Base-by-base conservation (phyloP, 768 basidiomycete genomes). In the Tricholoma flavovirens region DNA sequence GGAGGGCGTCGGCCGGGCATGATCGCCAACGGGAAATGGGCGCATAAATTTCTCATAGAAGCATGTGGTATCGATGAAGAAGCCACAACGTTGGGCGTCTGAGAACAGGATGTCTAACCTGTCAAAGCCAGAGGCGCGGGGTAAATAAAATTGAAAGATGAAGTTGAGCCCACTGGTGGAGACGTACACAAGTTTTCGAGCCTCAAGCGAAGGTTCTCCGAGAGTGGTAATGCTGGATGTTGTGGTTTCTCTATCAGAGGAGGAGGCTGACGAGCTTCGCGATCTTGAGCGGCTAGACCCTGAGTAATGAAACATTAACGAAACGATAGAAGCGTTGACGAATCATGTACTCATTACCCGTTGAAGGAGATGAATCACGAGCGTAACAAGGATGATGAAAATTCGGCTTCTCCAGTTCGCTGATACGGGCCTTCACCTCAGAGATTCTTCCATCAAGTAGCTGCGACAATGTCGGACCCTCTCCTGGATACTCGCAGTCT, bases 401-500 rank as follows among this genome's bases (percentile, higher is more conserved):
- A 1, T 60, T 64, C 0, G 69, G 61, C 52, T 64, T 63, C 57
- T 80, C 75, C 1, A 80, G 63, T 21, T 78, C 72, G 29, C 66
- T 68, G 4, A 83, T 70, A 19, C 79, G 74, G 5, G 65, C 64
- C 54, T 76, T 73, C 10, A 84, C 64, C 12, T 74, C 69, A 0
- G 71, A 67, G 9, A 83, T 69, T 5, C 77, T 69, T 21, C 77
- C 74, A 61, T 83, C 79, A 4, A 84, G 64, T 0, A 73, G 60
- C 59, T 83, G 69, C 0, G 75, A 77, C 8, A 68, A 71, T 0
- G 80, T 73, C 12, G 73, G 73, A 14, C 75, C 76, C 10, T 65
- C 66, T 4, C 71, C 77, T 2, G 75, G 75, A 60, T 83, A 84
- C 67, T 84, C 83, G 59, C 83, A 84, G 55, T 84, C 82, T 2